Evolutionary conservation across 257 asterid species (phyloP), one percentile per base, ranked within the genome.

Genomic region (Sherardia arvensis): DNA sequence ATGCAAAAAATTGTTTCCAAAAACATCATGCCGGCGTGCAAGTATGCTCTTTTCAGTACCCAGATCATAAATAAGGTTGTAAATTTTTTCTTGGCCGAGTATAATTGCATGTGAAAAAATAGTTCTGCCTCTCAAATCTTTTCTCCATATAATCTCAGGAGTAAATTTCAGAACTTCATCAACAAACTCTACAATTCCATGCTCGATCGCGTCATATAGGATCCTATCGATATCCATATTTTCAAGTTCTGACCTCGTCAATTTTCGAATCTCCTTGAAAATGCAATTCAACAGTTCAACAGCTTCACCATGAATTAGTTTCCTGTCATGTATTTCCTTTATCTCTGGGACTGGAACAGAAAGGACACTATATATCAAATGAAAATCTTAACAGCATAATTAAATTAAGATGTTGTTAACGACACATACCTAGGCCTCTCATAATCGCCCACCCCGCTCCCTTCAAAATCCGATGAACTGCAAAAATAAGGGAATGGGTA

Each of bases 151-250:
- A 56, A 79, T 66, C 47, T 56, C 66, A 17, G 78, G 78, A 10
- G 53, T 12, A 10, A 34, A 26, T 2, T 55, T 56, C 23, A 66
- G 34, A 27, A 75, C 20, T 45, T 69, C 59, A 10, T n/a, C 49
- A 25, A 79, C 49, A 23, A 79, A 66, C 66, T 69, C 76, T 7
- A 66, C 43, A 54, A 66, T 72, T 20, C 80, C 80, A 63, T 63
- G 65, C 69, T 70, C 61, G 59, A 56, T 70, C 0, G 83, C 77
- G 57, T 77, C 80, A 23, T 72, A 75, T 21, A 80, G 57, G 58
- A 77, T 73, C 28, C 49, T 64, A 59, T 80, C 81, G 5, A 77
- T 61, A 3, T 68, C 76, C 86, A 80, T 77, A 6, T 58, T 65
- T 15, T 72, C 65, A 14, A 80, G 83, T 25, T 73, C 22, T 18